Conservation (phyloP, 176 grass and related monocot genomes). For the Carex pumila region DNA sequence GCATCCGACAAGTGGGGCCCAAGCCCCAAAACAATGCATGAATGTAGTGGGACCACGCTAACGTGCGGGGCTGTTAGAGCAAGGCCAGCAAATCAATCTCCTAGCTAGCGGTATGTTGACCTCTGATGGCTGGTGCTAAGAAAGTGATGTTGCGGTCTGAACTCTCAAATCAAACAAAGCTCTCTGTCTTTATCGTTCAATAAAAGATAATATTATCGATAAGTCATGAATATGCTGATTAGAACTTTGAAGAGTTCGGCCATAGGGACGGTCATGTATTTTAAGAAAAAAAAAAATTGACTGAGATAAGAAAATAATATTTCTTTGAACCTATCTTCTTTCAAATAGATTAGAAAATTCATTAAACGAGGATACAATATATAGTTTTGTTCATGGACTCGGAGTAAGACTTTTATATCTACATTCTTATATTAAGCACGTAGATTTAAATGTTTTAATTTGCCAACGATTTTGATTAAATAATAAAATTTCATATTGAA, state of each 20-base stretch:
- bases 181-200: neutral
- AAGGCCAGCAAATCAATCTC: neutral
- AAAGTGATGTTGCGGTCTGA: neutral
- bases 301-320: neutral
- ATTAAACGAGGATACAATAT: neutral
- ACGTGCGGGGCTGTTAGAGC: constrained; percentile 10
- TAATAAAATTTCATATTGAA: too few relatives aligned
- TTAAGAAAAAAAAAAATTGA: too few relatives aligned
- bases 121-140: neutral
- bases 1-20: constrained; percentile 4
- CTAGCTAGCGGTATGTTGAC: neutral
- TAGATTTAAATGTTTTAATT: too few relatives aligned
- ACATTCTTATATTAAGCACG: too few relatives aligned
- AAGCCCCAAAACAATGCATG: neutral
- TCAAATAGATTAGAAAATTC: neutral
- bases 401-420: neutral
- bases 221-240: neutral
- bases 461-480: too few relatives aligned
- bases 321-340: neutral
- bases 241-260: neutral
- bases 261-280: neutral
- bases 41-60: neutral
- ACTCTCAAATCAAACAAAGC: neutral
- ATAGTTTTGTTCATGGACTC: neutral
- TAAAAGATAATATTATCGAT: neutral